A percentile compares a stretch with the other conserved stretches of the same genome.
phyloP scores from a whole-genome alignment of 129 eudicot species.

The Escallonia herrerae region DNA sequence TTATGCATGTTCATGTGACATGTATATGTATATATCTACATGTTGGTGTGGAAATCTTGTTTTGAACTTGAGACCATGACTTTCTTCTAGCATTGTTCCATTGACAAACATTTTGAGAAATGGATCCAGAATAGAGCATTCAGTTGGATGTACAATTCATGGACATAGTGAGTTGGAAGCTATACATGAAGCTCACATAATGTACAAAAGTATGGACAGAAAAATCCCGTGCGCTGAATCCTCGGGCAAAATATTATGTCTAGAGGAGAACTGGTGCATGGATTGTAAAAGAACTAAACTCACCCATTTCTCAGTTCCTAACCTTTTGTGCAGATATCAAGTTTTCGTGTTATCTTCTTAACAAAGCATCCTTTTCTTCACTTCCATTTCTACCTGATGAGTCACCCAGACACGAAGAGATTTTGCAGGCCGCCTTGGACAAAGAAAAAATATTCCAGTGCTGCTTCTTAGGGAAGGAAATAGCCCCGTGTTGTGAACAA shows the following conservation, averaged over 20 bases:
- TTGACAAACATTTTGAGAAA: background rate
- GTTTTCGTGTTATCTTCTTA: background rate
- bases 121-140: background rate
- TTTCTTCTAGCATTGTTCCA: background rate
- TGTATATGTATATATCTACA: no score
- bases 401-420: conserved; percentile 4
- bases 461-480: conserved; percentile 22
- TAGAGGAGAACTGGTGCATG: background rate
- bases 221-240: background rate
- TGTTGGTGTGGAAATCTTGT: background rate
- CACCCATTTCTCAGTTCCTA: background rate
- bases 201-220: background rate
- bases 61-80: no score
- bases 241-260: background rate
- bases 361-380: background rate
- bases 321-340: background rate
- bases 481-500: conserved; percentile 11
- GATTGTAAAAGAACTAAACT: background rate
- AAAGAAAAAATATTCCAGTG: conserved; percentile 7
- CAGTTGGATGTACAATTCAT: no score
- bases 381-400: background rate
- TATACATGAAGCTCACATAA: background rate
- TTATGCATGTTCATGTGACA: no score
- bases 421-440: conserved; percentile 13
- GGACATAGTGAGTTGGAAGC: background rate